A percentile compares a stretch with the other conserved stretches of the same genome.
These are phyloP conservation scores for Selaginella moellendorffii DNA, from an alignment of 75 land plant species.

Conservation along the genomic window DNA sequence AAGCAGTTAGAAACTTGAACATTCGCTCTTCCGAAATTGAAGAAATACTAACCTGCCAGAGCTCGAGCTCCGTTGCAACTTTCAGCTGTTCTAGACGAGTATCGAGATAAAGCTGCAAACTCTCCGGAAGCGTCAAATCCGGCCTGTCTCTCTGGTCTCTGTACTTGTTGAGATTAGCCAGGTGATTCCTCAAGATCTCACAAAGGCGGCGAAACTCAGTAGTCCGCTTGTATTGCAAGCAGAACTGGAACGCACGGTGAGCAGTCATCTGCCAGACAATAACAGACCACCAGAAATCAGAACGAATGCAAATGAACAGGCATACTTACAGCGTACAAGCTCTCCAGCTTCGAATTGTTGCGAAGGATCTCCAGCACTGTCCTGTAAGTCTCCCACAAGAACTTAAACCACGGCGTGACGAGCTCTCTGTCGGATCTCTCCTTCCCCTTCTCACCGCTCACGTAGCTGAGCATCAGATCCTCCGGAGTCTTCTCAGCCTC, in stretches of 20 bases:
- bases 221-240: conserved; percentile 84
- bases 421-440: conserved; percentile 79
- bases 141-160: conserved; percentile 89
- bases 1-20: neutral
- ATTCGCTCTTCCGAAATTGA: too few relatives aligned
- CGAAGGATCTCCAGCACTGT: conserved; percentile 77
- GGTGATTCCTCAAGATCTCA: conserved; percentile 81
- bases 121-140: conserved; percentile 74
- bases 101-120: conserved; percentile 72
- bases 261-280: conserved; percentile 66
- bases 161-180: conserved; percentile 74
- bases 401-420: conserved; percentile 96
- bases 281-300: neutral
- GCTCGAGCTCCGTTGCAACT: conserved; percentile 80
- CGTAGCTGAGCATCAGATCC: conserved; percentile 83
- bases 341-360: conserved; percentile 80
- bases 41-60: conserved; percentile 97
- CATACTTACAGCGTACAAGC: conserved; percentile 74
- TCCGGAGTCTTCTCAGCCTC: conserved; percentile 87
- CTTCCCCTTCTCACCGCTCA: conserved; percentile 87
- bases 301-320: neutral
- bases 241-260: conserved; percentile 85
- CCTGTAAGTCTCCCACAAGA: conserved; percentile 88
- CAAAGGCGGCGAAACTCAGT: conserved; percentile 86
- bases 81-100: conserved; percentile 90